Conservation (phyloP, 768 basidiomycete genomes). For the Coprinellus aureogranulatus region DNA sequence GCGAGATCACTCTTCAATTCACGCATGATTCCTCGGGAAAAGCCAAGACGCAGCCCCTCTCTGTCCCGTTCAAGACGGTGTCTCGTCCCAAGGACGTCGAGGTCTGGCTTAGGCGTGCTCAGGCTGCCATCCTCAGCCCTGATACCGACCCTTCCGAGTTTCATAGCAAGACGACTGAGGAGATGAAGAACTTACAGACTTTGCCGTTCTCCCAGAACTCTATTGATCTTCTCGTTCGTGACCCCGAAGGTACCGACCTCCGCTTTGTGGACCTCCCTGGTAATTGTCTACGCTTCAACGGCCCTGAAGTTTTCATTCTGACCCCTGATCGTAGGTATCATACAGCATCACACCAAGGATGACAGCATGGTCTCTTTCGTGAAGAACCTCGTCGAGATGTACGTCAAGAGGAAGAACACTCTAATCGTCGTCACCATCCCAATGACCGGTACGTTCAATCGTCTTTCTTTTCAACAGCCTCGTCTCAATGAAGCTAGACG, state of each 20-base stretch:
- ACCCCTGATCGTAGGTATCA: conserved; percentile 42
- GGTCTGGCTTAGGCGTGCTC: conserved; percentile 54
- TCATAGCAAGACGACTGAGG: conserved; percentile 7
- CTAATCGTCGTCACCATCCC: conserved; percentile 67
- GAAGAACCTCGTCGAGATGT: conserved; percentile 42
- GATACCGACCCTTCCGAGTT: neutral
- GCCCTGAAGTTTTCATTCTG: conserved; percentile 9
- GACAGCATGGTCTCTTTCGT: conserved; percentile 41
- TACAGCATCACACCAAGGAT: conserved; percentile 47
- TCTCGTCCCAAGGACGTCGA: conserved; percentile 46
- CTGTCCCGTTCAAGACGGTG: conserved; percentile 41
- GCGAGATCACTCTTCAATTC: conserved; percentile 38
- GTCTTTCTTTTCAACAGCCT: neutral
- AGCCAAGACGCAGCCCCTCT: neutral
- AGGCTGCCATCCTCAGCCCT: conserved; percentile 55
- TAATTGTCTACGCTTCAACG: neutral
- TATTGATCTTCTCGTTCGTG: conserved; percentile 44
- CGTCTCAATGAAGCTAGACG: conserved; percentile 39
- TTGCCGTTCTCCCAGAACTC: conserved; percentile 48
- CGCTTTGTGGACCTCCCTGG: conserved; percentile 40
- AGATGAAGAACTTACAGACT: conserved; percentile 7
- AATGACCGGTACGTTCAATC: conserved; percentile 48
- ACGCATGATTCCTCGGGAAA: neutral
- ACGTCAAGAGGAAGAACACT: conserved; percentile 48
- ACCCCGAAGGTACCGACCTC: conserved; percentile 45